Base-by-base conservation (phyloP, 345 rosid species). In the Physaria fendleri region DNA sequence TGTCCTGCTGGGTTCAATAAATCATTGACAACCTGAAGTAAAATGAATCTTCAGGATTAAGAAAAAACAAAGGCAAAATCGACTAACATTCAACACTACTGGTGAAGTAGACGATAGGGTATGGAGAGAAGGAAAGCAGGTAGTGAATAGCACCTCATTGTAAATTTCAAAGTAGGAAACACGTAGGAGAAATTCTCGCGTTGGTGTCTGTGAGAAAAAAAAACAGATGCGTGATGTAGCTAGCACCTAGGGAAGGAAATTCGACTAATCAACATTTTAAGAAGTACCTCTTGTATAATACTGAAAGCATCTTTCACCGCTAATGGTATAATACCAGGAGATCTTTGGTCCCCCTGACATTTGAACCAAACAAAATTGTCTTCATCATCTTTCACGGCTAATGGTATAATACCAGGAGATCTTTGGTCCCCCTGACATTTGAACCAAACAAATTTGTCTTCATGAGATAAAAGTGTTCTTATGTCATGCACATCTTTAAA, bases 261-360 rank as follows among this genome's bases (percentile, higher is more conserved):
- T 16, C n/a, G 23, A 46, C 20, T 10, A 46, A 41, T 40, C 24
- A 41, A 34, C 29, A 65, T 68, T 70, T 30, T 4, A 57, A 34
- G 32, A 58, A 55, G 33, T 80, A 93, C 99, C 97, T 93, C 99
- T 77, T 93, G 95, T 71, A 93, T 93, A 70, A 93, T 87, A 61
- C 91, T 79, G 81, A 93, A 93, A 69, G 86, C 95, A 74, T 93
- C 95, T 75, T 93, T 93, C 73, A 89, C 97, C 18, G 99, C 97
- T 70, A 93, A 64, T 15, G 95, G 91, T 64, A 89, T 93, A 50
- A 89, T 87, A 59, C 99, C 99, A 56, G 99, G 99, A 51, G 95
- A 93, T 81, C 99, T 89, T 65, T 93, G 99, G 77, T 89, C 91
- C 60, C 99, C 99, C 99, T 93, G 88, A 62, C 69, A 81, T 71